Conservation (phyloP, 2,329 filamentous ascomycete species). For the Emergomyces orientalis region DNA sequence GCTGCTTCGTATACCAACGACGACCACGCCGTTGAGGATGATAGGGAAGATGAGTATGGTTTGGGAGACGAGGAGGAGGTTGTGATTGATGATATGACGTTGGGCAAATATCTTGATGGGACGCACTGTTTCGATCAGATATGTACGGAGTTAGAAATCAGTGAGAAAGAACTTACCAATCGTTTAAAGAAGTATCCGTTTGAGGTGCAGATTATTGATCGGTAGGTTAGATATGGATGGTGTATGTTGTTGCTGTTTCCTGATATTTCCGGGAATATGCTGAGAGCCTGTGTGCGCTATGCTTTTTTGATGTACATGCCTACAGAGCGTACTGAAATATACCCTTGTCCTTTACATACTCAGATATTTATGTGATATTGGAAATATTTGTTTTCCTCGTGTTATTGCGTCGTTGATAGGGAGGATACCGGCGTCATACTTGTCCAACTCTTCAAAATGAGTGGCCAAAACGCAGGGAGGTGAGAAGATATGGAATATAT, state of each 20-base stretch:
- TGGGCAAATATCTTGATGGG: slow-evolving; percentile 39
- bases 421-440: neutral
- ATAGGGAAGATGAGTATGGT: slow-evolving; percentile 10
- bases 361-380: neutral
- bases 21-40: slow-evolving; percentile 10
- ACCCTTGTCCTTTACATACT: neutral
- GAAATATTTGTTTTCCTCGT: neutral
- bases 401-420: neutral
- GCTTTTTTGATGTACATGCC: neutral
- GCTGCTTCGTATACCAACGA: slow-evolving; percentile 1
- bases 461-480: neutral
- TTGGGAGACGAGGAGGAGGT: slow-evolving; percentile 20
- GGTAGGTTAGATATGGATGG: slow-evolving; percentile 22
- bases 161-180: slow-evolving; percentile 37
- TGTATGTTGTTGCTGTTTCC: neutral
- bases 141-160: slow-evolving; percentile 42
- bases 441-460: neutral
- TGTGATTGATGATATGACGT: slow-evolving; percentile 27
- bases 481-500: neutral
- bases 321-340: too few relatives aligned
- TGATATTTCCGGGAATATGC: neutral
- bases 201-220: slow-evolving; percentile 40
- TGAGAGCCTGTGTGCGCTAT: neutral
- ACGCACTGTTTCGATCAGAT: slow-evolving; percentile 44
- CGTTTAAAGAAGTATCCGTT: slow-evolving; percentile 36